phyloP scores from a whole-genome alignment of 345 rosid species.

The Odontarrhena argentea region DNA sequence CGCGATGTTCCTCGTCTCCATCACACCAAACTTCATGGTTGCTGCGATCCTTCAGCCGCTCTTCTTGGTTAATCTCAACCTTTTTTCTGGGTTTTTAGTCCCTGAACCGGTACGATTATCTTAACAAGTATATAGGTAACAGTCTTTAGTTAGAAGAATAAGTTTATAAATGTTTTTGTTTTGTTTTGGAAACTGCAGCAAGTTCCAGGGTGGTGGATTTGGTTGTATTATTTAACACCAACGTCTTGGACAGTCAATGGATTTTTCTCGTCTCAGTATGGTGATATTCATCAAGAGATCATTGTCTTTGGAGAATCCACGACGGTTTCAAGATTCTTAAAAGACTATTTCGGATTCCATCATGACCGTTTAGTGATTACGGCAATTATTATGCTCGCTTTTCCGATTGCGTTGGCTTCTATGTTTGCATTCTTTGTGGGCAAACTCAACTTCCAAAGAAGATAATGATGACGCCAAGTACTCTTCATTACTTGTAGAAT shows the following conservation, averaged over 20 bases:
- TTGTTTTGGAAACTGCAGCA: constrained; percentile 46
- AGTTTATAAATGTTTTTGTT: not conserved
- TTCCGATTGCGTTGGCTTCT: too few species aligned
- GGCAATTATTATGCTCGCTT: constrained; percentile 45
- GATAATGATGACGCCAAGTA: constrained; percentile 41
- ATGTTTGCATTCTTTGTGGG: constrained; percentile 61
- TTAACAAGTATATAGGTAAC: too few species aligned
- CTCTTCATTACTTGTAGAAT: not conserved
- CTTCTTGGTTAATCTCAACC: constrained; percentile 50
- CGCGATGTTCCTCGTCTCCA: constrained; percentile 70
- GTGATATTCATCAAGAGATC: constrained; percentile 54
- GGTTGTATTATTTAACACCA: constrained; percentile 67
- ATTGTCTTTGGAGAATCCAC: too few species aligned
- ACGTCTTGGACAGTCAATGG: constrained; percentile 78
- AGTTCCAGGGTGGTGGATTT: constrained; percentile 85
- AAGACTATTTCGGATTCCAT: too few species aligned
- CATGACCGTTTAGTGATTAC: constrained; percentile 45
- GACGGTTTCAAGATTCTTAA: too few species aligned
- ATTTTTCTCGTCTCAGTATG: constrained; percentile 70
- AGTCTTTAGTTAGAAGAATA: not conserved
- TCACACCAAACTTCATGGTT: too few species aligned
- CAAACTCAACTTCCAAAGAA: constrained; percentile 59
- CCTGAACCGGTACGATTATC: constrained; percentile 78
- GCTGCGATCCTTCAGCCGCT: constrained; percentile 55
- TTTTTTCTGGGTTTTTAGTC: constrained; percentile 70